A percentile compares a stretch with the other conserved stretches of the same genome.
Conservation (phyloP, 2,329 filamentous ascomycete genomes). For the Tolypocladium album region DNA sequence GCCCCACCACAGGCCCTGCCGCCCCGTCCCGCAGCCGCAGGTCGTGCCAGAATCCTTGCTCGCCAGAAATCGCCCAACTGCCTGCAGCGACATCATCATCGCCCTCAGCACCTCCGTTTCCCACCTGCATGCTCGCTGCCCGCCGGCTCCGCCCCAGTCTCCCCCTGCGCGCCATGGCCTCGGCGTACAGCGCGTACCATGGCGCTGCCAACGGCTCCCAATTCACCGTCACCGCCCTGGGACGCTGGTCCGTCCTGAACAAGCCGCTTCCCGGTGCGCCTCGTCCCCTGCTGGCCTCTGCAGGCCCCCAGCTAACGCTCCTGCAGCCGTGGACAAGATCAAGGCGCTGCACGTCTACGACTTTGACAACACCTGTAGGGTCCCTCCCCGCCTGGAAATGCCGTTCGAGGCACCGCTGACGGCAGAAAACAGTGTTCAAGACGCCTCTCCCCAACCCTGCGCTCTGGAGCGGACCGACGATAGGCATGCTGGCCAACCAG, state of each 20-base stretch:
- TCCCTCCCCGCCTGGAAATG: background rate
- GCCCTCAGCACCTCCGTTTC: background rate
- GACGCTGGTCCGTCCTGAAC: constrained; percentile 73
- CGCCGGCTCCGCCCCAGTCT: constrained; percentile 10
- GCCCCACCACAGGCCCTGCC: background rate
- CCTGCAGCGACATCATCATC: background rate
- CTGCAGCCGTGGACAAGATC: constrained; percentile 52
- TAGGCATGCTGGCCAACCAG: constrained; percentile 65
- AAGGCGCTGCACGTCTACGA: constrained; percentile 87
- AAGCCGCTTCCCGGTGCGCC: constrained; percentile 55
- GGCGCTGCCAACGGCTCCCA: constrained; percentile 19
- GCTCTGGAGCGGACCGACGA: constrained; percentile 71
- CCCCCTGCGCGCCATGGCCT: constrained; percentile 25
- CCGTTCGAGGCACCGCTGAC: background rate
- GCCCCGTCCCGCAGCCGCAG: background rate
- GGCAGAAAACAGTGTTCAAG: constrained; percentile 61
- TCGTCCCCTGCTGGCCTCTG: constrained; percentile 8
- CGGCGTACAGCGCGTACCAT: constrained; percentile 26
- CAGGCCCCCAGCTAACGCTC: constrained; percentile 1
- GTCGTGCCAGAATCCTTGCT: background rate
- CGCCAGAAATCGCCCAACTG: background rate
- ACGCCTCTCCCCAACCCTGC: constrained; percentile 83
- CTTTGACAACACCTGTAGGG: constrained; percentile 87
- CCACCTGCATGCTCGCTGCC: constrained; percentile 14
- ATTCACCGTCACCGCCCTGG: constrained; percentile 61